Evolutionary conservation across 495 filamentous ascomycete species (phyloP), one percentile per base, ranked within the genome.

Genomic region (Talaromyces adpressus): DNA sequence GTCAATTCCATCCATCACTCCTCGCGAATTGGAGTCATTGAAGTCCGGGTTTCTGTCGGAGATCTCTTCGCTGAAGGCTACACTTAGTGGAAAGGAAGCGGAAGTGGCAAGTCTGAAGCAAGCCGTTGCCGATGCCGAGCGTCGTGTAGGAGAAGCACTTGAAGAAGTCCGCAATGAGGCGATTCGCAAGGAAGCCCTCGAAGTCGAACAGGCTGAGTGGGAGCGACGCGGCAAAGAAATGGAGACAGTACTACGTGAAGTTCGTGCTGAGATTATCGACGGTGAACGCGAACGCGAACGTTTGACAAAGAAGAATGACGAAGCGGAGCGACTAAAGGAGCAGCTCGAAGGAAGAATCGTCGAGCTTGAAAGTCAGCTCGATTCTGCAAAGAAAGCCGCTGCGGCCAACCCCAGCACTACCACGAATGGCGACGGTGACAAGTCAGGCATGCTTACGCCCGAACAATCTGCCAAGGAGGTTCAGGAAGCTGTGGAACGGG

Each of bases 11-110:
- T 89, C 87, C 14, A 87, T 98, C 65, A 96, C 95, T 3, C 89
- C 92, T 1, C 88, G 94, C 29, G 94, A 98, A 75, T 80, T 98
- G 1, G 94, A 98, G 69, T 89, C 86, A 6, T 80, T 98, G 58
- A 97, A 97, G 71, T 96, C 93, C 0, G 79, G 79, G 1, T 95
- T 95, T 70, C 82, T 91, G 52, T 93, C 92, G 4, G 89, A 98
- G 70, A 92, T 98, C 59, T 92, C 88, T 57, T 91, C 89, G 22
- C 83, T 98, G 34, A 93, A 89, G 65, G 95, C 95, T 4, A 90
- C 89, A 18, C 84, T 98, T 9, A 90, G 84, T 62, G 94, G 94
- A 39, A 92, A 91, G 67, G 93, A 98, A 69, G 93, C 92, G 12
- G 92, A 98, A 69, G 90, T 93, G 56, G 76, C 83, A 14, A 90